Base-by-base conservation (phyloP, 345 rosid species). In the Melastoma malabathricum region DNA sequence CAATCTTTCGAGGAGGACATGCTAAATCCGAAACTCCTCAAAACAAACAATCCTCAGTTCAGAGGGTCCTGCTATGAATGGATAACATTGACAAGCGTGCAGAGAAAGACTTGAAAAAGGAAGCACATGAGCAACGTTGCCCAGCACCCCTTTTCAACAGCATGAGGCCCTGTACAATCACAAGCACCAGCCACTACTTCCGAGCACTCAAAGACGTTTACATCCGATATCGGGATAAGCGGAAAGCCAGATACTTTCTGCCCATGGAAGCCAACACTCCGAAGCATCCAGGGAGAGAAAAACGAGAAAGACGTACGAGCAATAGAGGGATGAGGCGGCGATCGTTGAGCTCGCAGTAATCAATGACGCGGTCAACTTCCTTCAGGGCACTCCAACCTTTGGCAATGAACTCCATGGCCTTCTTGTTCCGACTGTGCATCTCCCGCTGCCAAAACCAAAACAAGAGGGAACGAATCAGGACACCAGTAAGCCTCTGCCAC, bases 311-410 rank as follows among this genome's bases (percentile, higher is more conserved):
- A 38, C 44, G 8, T 64, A 80, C 95, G 66, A 81, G 73, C 31
- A 90, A 83, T 43, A 74, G 83, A 66, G 96, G 98, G 55, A 84
- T 66, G 49, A 90, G 94, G 29, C 98, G 89, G 15, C 68, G 71
- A 62, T 90, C 98, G 54, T 86, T 80, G 69, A 71, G 85, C 67
- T 86, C 94, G 52, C 83, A 76, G 56, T 82, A 82, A 73, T 84
- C 96, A 12, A 78, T 82, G 45, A 90, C 94, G 66, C 95, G 75
- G 7, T 90, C 96, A 5, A 90, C 96, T 72, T 90, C 96, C 65
- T 82, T 73, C 64, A 86, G 62, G 58, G 87, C 94, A 19, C 73
- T 78, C 83, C 81, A 86, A 22, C 96, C 96, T 74, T 75, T 83
- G 0, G 94, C 94, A 48, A 86, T 85, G 9, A 81, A 64, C 75